Percentiles rank a stretch among this genome's conserved stretches.
phyloP scores from a whole-genome alignment of 2,329 filamentous ascomycete genomes.

The Colletotrichum karsti region DNA sequence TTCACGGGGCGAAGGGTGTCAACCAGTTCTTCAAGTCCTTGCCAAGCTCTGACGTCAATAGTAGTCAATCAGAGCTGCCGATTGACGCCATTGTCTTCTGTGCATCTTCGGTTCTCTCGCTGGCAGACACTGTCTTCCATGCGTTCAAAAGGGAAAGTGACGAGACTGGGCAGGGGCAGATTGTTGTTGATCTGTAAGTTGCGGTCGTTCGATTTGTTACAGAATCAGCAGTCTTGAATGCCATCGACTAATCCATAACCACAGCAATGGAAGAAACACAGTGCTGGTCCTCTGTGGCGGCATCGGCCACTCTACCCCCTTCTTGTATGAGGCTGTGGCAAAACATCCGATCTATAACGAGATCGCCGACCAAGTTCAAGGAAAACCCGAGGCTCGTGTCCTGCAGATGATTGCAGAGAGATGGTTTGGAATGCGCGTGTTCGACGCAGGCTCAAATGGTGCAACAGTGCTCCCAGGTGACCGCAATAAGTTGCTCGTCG shows the following conservation, averaged over 20 bases:
- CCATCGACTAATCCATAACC: background rate
- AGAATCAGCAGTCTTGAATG: no score
- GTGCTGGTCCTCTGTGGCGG: conserved; percentile 51
- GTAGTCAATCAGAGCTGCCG: background rate
- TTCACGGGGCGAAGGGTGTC: background rate
- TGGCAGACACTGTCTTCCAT: conserved; percentile 16
- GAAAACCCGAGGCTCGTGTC: conserved; percentile 48
- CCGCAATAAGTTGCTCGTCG: conserved; percentile 31
- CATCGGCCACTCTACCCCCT: conserved; percentile 52
- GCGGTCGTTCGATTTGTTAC: no score
- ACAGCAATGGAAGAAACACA: conserved; percentile 4
- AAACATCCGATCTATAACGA: conserved; percentile 36
- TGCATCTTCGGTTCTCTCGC: conserved; percentile 22
- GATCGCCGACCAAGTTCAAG: conserved; percentile 38
- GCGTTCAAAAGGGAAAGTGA: background rate
- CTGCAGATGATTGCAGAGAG: conserved; percentile 43
- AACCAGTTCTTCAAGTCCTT: conserved; percentile 1
- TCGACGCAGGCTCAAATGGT: background rate
- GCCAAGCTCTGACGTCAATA: background rate
- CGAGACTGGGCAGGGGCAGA: no score
- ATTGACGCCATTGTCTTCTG: conserved; percentile 26
- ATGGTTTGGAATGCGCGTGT: conserved; percentile 33
- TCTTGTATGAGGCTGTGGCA: conserved; percentile 49
- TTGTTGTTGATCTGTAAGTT: background rate
- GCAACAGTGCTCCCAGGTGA: background rate